Conservation (phyloP, 768 basidiomycete species). For the Dendrothele bispora region DNA sequence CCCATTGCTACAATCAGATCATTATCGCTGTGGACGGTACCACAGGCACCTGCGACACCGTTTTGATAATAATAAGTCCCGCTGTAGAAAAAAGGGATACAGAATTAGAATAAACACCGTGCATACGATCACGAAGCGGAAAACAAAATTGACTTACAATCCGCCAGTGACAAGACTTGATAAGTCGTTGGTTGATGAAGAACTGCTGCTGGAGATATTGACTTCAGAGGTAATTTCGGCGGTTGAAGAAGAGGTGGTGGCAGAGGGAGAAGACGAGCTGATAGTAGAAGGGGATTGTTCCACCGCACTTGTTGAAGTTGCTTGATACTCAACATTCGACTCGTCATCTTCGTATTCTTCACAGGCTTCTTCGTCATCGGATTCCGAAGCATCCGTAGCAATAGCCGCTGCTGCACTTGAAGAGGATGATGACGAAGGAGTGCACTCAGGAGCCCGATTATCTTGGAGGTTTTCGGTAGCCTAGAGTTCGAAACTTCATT, state of each 20-base stretch:
- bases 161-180: constrained; percentile 37
- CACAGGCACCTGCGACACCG: constrained; percentile 81
- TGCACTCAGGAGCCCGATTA: constrained; percentile 53
- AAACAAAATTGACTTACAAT: too few relatives aligned
- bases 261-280: constrained; percentile 2
- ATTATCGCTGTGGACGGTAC: constrained; percentile 53
- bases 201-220: not conserved
- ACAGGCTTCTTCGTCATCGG: constrained; percentile 31
- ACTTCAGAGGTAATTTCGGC: not conserved
- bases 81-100: constrained; percentile 24
- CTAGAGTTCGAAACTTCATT: constrained; percentile 26
- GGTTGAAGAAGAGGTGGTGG: not conserved
- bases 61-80: constrained; percentile 73
- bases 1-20: constrained; percentile 64
- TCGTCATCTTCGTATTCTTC: not conserved
- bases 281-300: constrained; percentile 15
- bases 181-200: not conserved
- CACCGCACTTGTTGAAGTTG: constrained; percentile 17
- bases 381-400: constrained; percentile 26
- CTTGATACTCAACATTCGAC: constrained; percentile 11
- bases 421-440: constrained; percentile 30
- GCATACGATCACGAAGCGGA: too few relatives aligned
- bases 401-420: constrained; percentile 25
- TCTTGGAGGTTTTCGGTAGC: constrained; percentile 45
- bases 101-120: constrained; percentile 34